Conservation (phyloP, 805 yeast species). For the Ogataea ganodermae region DNA sequence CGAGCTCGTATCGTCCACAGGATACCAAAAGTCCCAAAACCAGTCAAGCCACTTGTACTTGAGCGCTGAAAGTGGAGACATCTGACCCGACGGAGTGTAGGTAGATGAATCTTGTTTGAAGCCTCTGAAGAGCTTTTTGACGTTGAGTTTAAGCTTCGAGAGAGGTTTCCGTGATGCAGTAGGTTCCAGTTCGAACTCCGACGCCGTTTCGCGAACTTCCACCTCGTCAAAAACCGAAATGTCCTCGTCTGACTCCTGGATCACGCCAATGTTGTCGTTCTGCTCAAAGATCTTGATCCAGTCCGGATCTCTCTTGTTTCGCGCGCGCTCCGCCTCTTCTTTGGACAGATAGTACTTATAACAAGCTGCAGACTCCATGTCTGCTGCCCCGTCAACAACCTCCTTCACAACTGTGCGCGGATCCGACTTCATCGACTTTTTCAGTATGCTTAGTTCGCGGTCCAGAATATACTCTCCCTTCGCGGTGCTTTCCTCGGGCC, state of each 20-base stretch:
- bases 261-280: neutral
- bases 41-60: slow-evolving; percentile 23
- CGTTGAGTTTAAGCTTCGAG: slow-evolving; percentile 5
- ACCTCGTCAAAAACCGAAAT: slow-evolving; percentile 6
- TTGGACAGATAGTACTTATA: slow-evolving; percentile 20
- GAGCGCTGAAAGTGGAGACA: slow-evolving; percentile 12
- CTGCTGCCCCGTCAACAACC: neutral
- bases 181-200: slow-evolving; percentile 5
- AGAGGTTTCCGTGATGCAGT: slow-evolving; percentile 3
- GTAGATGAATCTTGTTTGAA: slow-evolving; percentile 3
- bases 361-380: slow-evolving; percentile 13
- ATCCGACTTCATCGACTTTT: slow-evolving; percentile 16
- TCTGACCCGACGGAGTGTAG: slow-evolving; percentile 14
- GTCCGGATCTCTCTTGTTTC: slow-evolving; percentile 11
- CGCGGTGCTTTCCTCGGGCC: slow-evolving; percentile 17
- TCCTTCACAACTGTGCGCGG: slow-evolving; percentile 20
- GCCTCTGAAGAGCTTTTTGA: slow-evolving; percentile 11
- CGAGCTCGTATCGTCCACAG: slow-evolving; percentile 19
- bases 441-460: slow-evolving; percentile 19
- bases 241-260: neutral
- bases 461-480: slow-evolving; percentile 20
- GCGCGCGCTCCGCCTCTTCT: slow-evolving; percentile 5
- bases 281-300: slow-evolving; percentile 24
- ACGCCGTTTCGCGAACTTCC: slow-evolving; percentile 1
- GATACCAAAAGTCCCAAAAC: slow-evolving; percentile 30